A percentile compares a stretch with the other conserved stretches of the same genome.
Evolutionary conservation across 306 rosid genomes (phyloP).

Genomic region (Sicyos edulis): DNA sequence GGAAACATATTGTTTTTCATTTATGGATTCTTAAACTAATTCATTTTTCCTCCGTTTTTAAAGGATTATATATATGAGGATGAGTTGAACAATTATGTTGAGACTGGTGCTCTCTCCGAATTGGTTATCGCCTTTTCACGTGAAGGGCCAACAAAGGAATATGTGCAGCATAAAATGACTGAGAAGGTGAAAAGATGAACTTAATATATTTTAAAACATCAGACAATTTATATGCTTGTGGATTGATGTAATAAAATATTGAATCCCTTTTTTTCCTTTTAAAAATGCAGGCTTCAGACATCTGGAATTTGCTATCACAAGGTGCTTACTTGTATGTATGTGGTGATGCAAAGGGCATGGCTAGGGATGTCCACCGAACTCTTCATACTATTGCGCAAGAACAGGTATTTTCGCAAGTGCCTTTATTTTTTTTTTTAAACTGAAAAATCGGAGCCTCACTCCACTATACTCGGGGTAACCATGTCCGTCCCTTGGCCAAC

Average conservation of each 20-base stretch:
- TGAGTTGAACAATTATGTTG: slow-evolving; percentile 63
- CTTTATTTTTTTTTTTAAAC: too few species aligned
- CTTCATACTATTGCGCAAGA: slow-evolving; percentile 77
- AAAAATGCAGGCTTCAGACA: slow-evolving; percentile 64
- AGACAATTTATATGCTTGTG: neutral
- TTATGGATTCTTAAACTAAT: neutral
- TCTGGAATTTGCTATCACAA: slow-evolving; percentile 76
- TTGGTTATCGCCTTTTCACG: slow-evolving; percentile 91
- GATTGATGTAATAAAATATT: neutral
- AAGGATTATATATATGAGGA: slow-evolving; percentile 91
- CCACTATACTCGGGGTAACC: too few species aligned
- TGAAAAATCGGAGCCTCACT: too few species aligned
- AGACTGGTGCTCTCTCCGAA: slow-evolving; percentile 74
- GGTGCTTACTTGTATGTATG: slow-evolving; percentile 89
- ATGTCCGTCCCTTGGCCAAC: too few species aligned
- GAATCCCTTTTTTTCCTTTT: neutral
- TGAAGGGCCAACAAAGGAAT: slow-evolving; percentile 79
- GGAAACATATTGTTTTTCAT: neutral
- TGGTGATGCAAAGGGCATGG: slow-evolving; percentile 99
- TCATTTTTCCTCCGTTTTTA: slow-evolving; percentile 18
- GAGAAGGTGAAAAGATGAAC: slow-evolving; percentile 52
- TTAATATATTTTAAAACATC: too few species aligned
- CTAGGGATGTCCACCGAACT: slow-evolving; percentile 91
- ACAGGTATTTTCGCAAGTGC: slow-evolving; percentile 42
- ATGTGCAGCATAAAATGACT: slow-evolving; percentile 90